Base-by-base conservation (phyloP, 345 rosid species). In the Moricandia arvensis region DNA sequence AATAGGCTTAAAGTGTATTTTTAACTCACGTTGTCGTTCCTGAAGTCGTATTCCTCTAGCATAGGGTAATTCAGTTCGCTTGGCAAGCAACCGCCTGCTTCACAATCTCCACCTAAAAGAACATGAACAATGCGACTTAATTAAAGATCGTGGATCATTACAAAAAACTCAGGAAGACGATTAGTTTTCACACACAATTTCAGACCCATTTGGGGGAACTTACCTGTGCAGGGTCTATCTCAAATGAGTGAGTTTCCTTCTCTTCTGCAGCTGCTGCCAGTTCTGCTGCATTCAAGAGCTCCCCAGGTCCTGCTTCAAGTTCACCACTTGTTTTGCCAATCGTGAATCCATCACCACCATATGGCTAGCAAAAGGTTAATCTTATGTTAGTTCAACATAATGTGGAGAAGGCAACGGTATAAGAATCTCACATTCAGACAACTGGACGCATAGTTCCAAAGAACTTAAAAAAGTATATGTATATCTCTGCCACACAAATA, bases 61-160 rank as follows among this genome's bases (percentile, higher is more conserved):
- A 95, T 92, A 41, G 99, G 99, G 85, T 92, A 92, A 77, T 95
- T 95, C 75, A 92, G 83, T 63, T 92, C 98, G 86, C 88, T 89
- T n/a, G 99, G 96, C 87, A 95, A 83, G 88, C 99, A 95, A 8
- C 90, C 92, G n/a, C n/a, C 75, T 95, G 96, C 84, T 95, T 95
- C 68, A 95, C 97, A 82, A 87, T 90, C 84, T 95, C 98, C 75
- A 95, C 99, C 99, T 95, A 81, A 21, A 21, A 21, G 24, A 55
- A 68, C 69, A 76, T 55, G n/a, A 74, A 75, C 31, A 21, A 66
- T 11, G 24, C 24, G 68, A 53, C 30, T 49, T 71, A 72, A 24
- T 15, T 16, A 37, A 66, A 66, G 21, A 73, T 33, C 74, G 53
- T 54, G 45, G 29, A 11, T 67, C 57, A 66, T 57, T 51, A 21